Evolutionary conservation across 257 asterid genomes (phyloP).

Genomic region (Nicotiana obtusifolia): DNA sequence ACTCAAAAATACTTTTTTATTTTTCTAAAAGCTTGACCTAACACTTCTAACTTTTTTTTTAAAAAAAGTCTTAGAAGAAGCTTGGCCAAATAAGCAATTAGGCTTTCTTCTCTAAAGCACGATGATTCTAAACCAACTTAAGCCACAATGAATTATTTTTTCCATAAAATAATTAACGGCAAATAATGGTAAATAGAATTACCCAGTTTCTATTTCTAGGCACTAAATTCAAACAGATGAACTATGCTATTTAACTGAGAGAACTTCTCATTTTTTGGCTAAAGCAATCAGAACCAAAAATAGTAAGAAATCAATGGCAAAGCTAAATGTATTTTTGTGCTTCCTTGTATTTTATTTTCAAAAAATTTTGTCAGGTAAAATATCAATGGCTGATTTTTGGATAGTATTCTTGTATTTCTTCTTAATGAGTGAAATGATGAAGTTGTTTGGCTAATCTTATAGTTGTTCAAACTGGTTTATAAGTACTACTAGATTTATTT

Average conservation of each 20-base stretch:
- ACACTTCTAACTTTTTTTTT: too few relatives aligned
- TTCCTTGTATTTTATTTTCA: neutral
- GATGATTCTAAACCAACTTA: neutral
- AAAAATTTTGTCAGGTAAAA: neutral
- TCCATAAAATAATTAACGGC: too few relatives aligned
- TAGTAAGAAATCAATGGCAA: neutral
- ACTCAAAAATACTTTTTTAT: too few relatives aligned
- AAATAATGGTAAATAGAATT: too few relatives aligned
- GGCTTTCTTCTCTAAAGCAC: too few relatives aligned
- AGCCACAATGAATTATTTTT: neutral
- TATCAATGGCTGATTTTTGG: neutral
- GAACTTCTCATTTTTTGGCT: neutral
- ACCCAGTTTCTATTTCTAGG: neutral
- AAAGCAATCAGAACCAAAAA: neutral
- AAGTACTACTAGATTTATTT: rapidly evolving
- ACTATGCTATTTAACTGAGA: neutral
- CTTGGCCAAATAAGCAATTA: too few relatives aligned
- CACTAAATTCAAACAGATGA: neutral
- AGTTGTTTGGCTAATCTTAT: too few relatives aligned
- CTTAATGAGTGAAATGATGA: too few relatives aligned
- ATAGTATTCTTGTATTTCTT: too few relatives aligned
- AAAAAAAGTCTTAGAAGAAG: too few relatives aligned
- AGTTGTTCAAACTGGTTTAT: too few relatives aligned
- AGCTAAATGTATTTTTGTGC: neutral
- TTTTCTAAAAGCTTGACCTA: too few relatives aligned